Base-by-base conservation (phyloP, 2,329 filamentous ascomycete species). In the Fusarium mangiferae region DNA sequence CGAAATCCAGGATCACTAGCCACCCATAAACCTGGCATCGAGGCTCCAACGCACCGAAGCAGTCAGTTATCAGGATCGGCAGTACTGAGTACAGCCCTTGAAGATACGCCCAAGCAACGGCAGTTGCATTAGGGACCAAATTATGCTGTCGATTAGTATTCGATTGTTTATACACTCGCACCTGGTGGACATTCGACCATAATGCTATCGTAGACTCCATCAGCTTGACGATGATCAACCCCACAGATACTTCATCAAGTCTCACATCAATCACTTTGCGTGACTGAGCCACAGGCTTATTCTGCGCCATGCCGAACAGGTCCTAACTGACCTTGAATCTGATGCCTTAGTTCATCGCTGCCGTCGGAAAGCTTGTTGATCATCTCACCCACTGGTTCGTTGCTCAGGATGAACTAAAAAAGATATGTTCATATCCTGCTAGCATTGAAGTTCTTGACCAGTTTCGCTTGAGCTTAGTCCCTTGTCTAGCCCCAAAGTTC, bases 391-490 rank as follows among this genome's bases (percentile, higher is more conserved):
- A 57, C 61, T 56, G 54, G 42, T 55, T 57, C 45, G 41, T 49
- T 33, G 17, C 30, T 58, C 41, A 42, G 15, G 26, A 36, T 44
- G 26, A 68, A 52, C 68, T 44, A 30, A 39, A n/a, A n/a, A 46
- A 58, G n/a, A 60, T 42, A 38, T 54, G 59, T 72, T 46, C 42
- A 62, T 44, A 26, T 58, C 51, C 36, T 61, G 33, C 59, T 65
- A 68, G 41, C 48, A 44, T 67, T 46, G 15, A 62, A 72, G 68
- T 65, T 66, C 56, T 58, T 74, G 57, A 52, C 52, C 60, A 57
- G 57, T 61, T 54, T 56, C 60, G 64, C 59, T 64, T 51, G 57
- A 75, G 68, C 68, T 75, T 62, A 69, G 72, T 73, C 51, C 57
- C 48, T 52, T 49, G 39, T 52, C 55, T 74, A 72, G 63, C 52